Evolutionary conservation across 345 rosid species (phyloP), one percentile per base, ranked within the genome.

Genomic region (Cardiospermum halicacabum): DNA sequence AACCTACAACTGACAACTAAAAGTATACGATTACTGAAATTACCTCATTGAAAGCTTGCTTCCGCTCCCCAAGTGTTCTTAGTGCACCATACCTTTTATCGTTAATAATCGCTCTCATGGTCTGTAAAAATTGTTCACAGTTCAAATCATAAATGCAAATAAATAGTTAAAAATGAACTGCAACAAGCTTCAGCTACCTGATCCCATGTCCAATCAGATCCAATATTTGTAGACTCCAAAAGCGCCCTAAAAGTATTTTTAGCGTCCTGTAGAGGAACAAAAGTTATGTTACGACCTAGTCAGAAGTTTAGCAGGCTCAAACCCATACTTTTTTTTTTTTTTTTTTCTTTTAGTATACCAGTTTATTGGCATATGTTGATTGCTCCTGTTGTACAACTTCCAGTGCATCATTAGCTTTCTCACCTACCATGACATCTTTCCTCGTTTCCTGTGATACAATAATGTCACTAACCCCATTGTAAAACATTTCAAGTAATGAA

Each of bases 121-220:
- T 89, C 98, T 89, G 80, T 60, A 27, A 65, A 55, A 70, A 50
- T 50, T 50, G 75, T 61, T 37, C 72, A 19, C 64, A 70, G 53
- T 53, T 76, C 48, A 81, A 64, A 57, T 42, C 56, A 45, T 69
- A 42, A 31, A 54, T 53, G 51, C 42, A 25, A 59, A n/a, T 53
- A 40, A 60, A 59, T 53, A 61, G 39, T 34, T 32, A 53, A 15
- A 61, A 56, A 69, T 5, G 25, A 53, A 36, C 60, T 53, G n/a
- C 16, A 22, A 28, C 11, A 53, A 10, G 36, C 45, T 53, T 31
- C 7, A 70, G 77, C 16, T 74, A 92, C 98, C 88, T 90, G 99
- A 67, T 94, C 99, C 99, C 99, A 94, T 48, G 91, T 84, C 96
- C 95, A 94, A 82, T 89, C 96, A 75, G 91, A 74, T 64, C 89